These are phyloP conservation scores for Cucurbita maxima DNA, from an alignment of 306 rosid genomes.

Conservation along the genomic window DNA sequence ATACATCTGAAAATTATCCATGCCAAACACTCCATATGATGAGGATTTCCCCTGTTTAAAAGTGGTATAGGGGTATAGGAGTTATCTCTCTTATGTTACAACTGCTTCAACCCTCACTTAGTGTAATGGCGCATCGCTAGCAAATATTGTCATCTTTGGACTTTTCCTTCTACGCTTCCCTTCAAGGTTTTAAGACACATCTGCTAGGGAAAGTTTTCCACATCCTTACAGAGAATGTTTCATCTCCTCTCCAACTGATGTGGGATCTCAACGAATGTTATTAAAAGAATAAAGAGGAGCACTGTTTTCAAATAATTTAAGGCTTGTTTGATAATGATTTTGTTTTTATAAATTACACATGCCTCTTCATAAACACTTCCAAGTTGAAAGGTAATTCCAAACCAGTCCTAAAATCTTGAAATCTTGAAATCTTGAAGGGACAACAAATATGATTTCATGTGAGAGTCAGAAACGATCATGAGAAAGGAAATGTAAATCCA, in stretches of 20 bases:
- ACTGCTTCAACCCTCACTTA: background rate
- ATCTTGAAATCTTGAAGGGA: background rate
- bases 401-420: background rate
- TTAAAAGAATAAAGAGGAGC: background rate
- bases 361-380: background rate
- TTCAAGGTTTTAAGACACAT: too few species aligned
- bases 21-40: background rate
- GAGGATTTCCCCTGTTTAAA: background rate
- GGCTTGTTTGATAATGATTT: background rate
- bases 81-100: background rate
- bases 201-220: too few species aligned
- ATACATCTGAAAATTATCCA: background rate
- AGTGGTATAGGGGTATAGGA: background rate
- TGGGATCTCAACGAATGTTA: background rate
- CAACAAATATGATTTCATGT: background rate
- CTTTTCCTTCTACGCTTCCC: too few species aligned
- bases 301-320: background rate
- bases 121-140: background rate
- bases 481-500: conserved; percentile 16
- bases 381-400: too few species aligned
- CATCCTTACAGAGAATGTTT: too few species aligned
- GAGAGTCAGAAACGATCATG: background rate
- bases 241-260: too few species aligned
- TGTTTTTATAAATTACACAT: background rate
- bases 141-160: too few species aligned